Conservation (phyloP, 2,329 filamentous ascomycete genomes). For the Fusarium sp. region DNA sequence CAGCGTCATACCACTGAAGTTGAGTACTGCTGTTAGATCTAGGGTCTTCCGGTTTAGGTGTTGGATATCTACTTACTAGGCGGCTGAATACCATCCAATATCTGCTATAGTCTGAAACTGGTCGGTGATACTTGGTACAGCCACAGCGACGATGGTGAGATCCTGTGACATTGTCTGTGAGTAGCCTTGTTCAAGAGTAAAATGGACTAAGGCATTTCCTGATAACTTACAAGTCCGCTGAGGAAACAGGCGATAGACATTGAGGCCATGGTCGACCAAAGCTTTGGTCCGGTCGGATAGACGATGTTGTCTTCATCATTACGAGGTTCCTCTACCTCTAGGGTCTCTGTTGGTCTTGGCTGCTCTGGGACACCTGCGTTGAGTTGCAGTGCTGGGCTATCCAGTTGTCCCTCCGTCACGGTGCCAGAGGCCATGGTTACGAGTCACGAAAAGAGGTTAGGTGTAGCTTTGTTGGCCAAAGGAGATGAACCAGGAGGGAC, state of each 20-base stretch:
- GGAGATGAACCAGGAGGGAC: rapidly evolving
- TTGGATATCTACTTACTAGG: slow-evolving; percentile 25
- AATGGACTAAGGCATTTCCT: no score
- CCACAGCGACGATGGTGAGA: slow-evolving; percentile 42
- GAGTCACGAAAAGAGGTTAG: rapidly evolving
- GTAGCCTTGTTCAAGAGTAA: no score
- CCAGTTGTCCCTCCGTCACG: neutral
- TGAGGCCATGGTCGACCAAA: slow-evolving; percentile 47
- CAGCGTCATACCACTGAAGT: slow-evolving; percentile 41
- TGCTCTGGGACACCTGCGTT: neutral
- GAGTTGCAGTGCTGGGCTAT: rapidly evolving
- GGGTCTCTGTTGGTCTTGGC: neutral
- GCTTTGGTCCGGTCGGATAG: slow-evolving; percentile 40
- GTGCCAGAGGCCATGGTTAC: slow-evolving; percentile 21
- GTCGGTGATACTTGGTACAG: slow-evolving; percentile 46
- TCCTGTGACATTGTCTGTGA: slow-evolving; percentile 10
- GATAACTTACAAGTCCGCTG: slow-evolving; percentile 35
- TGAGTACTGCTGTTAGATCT: neutral
- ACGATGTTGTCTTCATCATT: slow-evolving; percentile 1
- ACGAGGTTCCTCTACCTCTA: slow-evolving; percentile 25
- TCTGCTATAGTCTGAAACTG: slow-evolving; percentile 46
- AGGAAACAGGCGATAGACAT: slow-evolving; percentile 44
- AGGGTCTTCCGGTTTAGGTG: rapidly evolving
- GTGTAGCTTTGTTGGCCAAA: rapidly evolving
- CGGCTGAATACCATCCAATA: slow-evolving; percentile 49